Conservation (phyloP, 768 basidiomycete species). For the Suillus fuscotomentosus region DNA sequence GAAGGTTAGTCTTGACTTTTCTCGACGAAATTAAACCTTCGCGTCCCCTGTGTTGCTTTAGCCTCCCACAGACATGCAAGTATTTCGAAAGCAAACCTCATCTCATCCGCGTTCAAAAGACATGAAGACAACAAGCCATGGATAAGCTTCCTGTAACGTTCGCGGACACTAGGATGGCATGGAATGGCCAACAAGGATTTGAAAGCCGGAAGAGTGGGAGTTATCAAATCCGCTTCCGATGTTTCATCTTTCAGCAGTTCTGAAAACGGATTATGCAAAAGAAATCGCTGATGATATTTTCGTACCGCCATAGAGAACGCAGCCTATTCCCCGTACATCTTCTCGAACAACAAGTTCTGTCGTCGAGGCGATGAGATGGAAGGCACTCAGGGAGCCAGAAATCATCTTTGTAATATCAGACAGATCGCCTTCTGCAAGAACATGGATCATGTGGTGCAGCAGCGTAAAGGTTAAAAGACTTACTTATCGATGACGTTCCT, state of each 20-base stretch:
- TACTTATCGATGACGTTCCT: conserved; percentile 53
- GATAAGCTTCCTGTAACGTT: conserved; percentile 57
- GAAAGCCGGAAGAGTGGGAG: conserved; percentile 76
- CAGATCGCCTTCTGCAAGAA: conserved; percentile 45
- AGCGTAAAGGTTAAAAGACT: conserved; percentile 7
- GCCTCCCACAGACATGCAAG: neutral
- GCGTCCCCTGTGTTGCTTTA: conserved; percentile 58
- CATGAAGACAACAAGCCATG: conserved; percentile 87
- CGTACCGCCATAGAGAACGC: conserved; percentile 76
- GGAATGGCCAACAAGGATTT: conserved; percentile 67
- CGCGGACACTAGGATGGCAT: conserved; percentile 38
- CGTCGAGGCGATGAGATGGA: conserved; percentile 55
- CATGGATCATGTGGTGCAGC: conserved; percentile 7
- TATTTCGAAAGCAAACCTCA: conserved; percentile 60
- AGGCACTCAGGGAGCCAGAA: conserved; percentile 58
- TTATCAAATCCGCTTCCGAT: conserved; percentile 73
- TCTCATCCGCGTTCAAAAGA: conserved; percentile 83
- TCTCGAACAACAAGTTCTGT: conserved; percentile 59
- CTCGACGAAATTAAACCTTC: conserved; percentile 70
- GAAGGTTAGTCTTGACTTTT: conserved; percentile 88
- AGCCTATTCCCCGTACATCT: conserved; percentile 76
- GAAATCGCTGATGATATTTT: neutral
- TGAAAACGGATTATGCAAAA: conserved; percentile 21
- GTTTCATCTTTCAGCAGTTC: conserved; percentile 89
- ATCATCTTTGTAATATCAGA: conserved; percentile 65